Evolutionary conservation across 192 early-diverging fungal species (phyloP).

Genomic region (Diversispora epigaea): DNA sequence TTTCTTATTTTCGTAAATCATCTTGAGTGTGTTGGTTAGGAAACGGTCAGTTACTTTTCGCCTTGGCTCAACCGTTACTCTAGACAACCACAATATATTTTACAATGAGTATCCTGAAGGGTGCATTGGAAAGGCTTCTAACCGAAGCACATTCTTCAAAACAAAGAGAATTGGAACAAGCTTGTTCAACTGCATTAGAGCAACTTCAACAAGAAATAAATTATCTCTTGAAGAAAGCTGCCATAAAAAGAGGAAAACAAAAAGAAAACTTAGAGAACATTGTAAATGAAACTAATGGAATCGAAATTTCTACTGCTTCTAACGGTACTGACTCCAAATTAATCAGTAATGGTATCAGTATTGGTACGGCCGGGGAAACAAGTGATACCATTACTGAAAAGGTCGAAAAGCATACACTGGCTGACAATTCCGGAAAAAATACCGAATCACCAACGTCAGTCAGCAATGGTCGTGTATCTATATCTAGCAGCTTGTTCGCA

Average conservation of each 20-base stretch:
- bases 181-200: constrained; percentile 40
- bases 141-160: constrained; percentile 45
- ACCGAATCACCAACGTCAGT: constrained; percentile 24
- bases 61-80: not conserved
- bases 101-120: constrained; percentile 47
- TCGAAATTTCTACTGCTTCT: constrained; percentile 31
- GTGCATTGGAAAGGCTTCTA: constrained; percentile 48
- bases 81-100: not conserved
- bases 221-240: constrained; percentile 26
- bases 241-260: not conserved
- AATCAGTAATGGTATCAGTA: not conserved
- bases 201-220: constrained; percentile 40
- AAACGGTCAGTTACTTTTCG: too few relatives aligned
- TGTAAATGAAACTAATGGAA: not conserved
- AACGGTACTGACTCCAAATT: not conserved
- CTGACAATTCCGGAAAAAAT: not conserved
- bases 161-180: constrained; percentile 42
- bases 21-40: too few relatives aligned
- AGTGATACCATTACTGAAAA: constrained; percentile 1
- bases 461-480: constrained; percentile 20
- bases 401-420: not conserved
- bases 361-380: not conserved
- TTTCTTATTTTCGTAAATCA: too few relatives aligned
- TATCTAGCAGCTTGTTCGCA: constrained; percentile 29
- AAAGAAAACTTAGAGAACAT: not conserved